These are phyloP conservation scores for Orbilia oligospora DNA, from an alignment of 2,329 filamentous ascomycete genomes.

Conservation along the genomic window DNA sequence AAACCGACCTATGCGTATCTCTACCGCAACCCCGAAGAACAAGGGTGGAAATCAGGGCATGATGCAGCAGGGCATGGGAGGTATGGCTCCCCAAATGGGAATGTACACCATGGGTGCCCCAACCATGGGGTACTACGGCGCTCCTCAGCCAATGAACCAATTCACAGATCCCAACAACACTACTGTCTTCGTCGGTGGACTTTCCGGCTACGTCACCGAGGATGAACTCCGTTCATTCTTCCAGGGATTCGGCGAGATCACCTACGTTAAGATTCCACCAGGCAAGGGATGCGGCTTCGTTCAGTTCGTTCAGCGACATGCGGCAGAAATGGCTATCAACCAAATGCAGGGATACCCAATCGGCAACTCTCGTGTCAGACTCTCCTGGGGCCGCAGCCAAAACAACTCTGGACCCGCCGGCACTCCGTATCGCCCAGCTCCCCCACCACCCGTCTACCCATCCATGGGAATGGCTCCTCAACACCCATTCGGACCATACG, in stretches of 20 bases:
- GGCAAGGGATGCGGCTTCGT: slow-evolving; percentile 99
- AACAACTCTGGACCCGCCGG: slow-evolving; percentile 98
- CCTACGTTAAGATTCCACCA: slow-evolving; percentile 99
- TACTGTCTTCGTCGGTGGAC: slow-evolving; percentile 96
- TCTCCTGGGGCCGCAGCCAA: slow-evolving; percentile 97
- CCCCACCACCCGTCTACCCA: slow-evolving; percentile 81
- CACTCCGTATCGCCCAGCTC: slow-evolving; percentile 95
- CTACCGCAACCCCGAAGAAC: slow-evolving; percentile 97
- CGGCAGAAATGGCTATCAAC: slow-evolving; percentile 99
- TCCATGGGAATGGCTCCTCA: slow-evolving; percentile 72
- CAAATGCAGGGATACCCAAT: slow-evolving; percentile 99
- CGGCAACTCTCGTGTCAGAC: slow-evolving; percentile 95
- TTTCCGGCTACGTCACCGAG: slow-evolving; percentile 98
- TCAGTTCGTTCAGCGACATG: slow-evolving; percentile 98
- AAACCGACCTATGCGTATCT: slow-evolving; percentile 98
- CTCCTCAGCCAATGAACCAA: slow-evolving; percentile 93
- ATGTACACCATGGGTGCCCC: slow-evolving; percentile 81
- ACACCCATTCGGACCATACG: slow-evolving; percentile 64
- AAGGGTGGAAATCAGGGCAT: slow-evolving; percentile 71
- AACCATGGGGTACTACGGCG: slow-evolving; percentile 77
- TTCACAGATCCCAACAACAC: slow-evolving; percentile 99
- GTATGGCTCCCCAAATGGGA: slow-evolving; percentile 70
- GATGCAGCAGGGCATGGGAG: slow-evolving; percentile 71
- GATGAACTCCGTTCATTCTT: slow-evolving; percentile 99
- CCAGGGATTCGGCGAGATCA: slow-evolving; percentile 99